phyloP scores from a whole-genome alignment of 192 early-diverging fungal genomes.

The Backusella morwellensis region DNA sequence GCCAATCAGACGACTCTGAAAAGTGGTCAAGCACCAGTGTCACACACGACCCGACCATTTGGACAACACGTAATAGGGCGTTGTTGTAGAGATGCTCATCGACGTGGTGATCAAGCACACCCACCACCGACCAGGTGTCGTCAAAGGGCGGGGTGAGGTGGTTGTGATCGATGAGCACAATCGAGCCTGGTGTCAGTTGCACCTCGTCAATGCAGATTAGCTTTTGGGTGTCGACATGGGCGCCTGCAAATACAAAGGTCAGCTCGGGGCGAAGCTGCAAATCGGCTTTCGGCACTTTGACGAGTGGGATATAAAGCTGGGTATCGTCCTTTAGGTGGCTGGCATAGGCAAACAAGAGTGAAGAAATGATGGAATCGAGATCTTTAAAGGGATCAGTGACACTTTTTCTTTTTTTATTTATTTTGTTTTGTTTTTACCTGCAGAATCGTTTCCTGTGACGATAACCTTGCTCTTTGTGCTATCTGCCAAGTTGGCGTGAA shows the following conservation, averaged over 20 bases:
- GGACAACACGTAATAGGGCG: constrained; percentile 46
- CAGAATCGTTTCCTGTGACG: constrained; percentile 75
- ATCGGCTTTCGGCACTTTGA: constrained; percentile 59
- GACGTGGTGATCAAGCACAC: constrained; percentile 70
- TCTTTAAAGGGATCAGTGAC: constrained; percentile 36
- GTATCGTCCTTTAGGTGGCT: constrained; percentile 9
- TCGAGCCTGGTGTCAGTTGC: constrained; percentile 4
- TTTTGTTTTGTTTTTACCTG: constrained; percentile 39
- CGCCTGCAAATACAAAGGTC: constrained; percentile 44
- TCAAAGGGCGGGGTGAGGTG: constrained; percentile 39
- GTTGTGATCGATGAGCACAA: constrained; percentile 70
- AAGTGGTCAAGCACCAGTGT: constrained; percentile 51
- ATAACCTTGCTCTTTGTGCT: constrained; percentile 29
- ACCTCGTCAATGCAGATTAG: constrained; percentile 53
- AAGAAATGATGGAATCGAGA: constrained; percentile 66
- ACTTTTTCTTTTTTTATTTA: no score
- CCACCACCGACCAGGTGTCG: constrained; percentile 33
- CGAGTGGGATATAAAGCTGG: constrained; percentile 48
- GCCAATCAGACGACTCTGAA: neutral
- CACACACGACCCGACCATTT: constrained; percentile 58
- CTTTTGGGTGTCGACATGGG: constrained; percentile 26
- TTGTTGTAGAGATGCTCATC: constrained; percentile 54
- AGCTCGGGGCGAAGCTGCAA: constrained; percentile 65
- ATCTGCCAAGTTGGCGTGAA: neutral
- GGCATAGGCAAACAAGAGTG: constrained; percentile 55